phyloP scores from a whole-genome alignment of 2,329 filamentous ascomycete genomes.

The Pseudopithomyces maydicus region DNA sequence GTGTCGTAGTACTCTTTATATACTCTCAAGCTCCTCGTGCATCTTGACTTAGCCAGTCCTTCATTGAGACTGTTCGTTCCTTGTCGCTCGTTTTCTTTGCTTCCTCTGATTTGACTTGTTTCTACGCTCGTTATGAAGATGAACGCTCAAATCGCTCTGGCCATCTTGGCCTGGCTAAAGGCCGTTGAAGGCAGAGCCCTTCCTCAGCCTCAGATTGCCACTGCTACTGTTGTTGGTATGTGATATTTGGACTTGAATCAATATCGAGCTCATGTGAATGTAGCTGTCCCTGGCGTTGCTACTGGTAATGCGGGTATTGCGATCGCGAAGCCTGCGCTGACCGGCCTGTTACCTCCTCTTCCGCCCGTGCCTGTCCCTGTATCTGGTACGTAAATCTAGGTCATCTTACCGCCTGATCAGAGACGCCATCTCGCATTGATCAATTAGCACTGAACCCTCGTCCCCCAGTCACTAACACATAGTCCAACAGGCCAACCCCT shows the following conservation, averaged over 20 bases:
- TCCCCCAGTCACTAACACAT: background rate
- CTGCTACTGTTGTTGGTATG: background rate
- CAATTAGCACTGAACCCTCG: too few species aligned
- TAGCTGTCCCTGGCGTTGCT: background rate
- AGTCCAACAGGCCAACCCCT: background rate
- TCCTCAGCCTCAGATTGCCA: conserved; percentile 9
- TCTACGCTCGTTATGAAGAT: conserved; percentile 11
- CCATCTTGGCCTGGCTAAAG: conserved; percentile 18
- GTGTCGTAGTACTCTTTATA: conserved; percentile 9
- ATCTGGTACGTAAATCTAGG: conserved; percentile 1
- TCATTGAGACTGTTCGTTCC: conserved; percentile 14
- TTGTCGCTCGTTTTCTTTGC: background rate
- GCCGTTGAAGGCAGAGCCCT: conserved; percentile 10
- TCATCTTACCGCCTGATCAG: too few species aligned
- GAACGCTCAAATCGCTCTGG: conserved; percentile 13
- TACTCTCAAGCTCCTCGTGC: background rate
- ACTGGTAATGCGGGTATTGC: background rate
- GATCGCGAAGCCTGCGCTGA: background rate
- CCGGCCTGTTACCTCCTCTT: background rate
- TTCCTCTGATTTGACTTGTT: background rate
- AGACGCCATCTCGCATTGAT: too few species aligned
- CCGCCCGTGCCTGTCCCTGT: background rate
- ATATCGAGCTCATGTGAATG: background rate
- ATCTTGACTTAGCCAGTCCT: conserved; percentile 6
- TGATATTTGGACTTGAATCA: background rate